Evolutionary conservation across 305 asterid genomes (phyloP), one percentile per base, ranked within the genome.

Genomic region (Fraxinus sp.): DNA sequence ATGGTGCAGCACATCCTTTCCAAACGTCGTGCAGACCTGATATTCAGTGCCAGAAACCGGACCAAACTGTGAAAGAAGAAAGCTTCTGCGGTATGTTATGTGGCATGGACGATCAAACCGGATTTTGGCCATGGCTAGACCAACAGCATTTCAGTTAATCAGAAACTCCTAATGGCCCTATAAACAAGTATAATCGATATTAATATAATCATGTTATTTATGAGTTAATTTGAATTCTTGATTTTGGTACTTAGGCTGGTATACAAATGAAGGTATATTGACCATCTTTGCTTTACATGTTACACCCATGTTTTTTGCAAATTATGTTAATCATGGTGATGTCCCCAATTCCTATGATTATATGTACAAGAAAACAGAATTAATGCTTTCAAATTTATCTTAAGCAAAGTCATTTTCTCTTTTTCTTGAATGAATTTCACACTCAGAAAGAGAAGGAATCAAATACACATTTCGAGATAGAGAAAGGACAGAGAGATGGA

Each of bases 101-200:
- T 49, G 24, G 77, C 30, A 87, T 89, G 88, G 95, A 91, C 79
- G 93, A 91, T 85, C 92, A 91, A 76, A 83, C 91, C 2, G 91
- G 88, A 77, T 90, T 91, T 87, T 91, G 95, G 95, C 92, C 95
- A 28, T 91, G 95, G 95, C 89, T 91, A 30, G 95, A 91, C 28
- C 90, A 89, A 26, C 91, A 88, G 3, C 87, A 91, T 81, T 90
- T 90, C 89, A 86, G 86, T 82, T 91, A 84, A 81, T 71, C 39
- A 1, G 22, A 57, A 26, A 30, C 57, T 74, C 30, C 10, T 71
- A 36, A 32, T 4, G 3, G 20, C 30, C 36, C 2, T 5, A 32
- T 72, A 36, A 57, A 13, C 20, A 37, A 68, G 76, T 59, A 79
- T 59, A 59, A 59, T 59, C 28, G 10, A 32, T 30, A 71, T 71